phyloP scores from a whole-genome alignment of 257 asterid species.

The Coffea eugenioides region DNA sequence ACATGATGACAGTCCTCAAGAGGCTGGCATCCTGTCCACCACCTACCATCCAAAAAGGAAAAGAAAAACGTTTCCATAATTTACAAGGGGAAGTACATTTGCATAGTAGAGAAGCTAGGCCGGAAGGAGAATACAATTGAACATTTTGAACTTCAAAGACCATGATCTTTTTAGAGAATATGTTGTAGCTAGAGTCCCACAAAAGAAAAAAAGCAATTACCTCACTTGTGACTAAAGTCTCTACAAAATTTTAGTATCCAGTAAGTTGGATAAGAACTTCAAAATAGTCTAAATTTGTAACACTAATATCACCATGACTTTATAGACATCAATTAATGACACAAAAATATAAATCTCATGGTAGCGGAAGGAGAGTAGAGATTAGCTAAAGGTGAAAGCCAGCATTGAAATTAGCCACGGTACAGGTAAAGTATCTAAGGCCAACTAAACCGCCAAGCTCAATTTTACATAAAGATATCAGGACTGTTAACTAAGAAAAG shows the following conservation, averaged over 20 bases:
- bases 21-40: not conserved
- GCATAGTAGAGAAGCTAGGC: not conserved
- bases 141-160: not conserved
- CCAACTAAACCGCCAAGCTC: not conserved
- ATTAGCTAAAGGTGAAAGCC: not conserved
- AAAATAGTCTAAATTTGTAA: not conserved
- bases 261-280: not conserved
- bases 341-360: not conserved
- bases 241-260: not conserved
- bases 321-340: not conserved
- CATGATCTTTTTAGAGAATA: not conserved
- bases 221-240: not conserved
- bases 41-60: not conserved
- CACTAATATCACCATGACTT: not conserved
- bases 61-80: not conserved
- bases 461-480: not conserved
- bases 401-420: not conserved
- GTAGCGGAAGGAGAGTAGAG: not conserved
- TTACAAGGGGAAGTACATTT: not conserved
- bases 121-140: not conserved
- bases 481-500: not conserved
- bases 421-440: not conserved
- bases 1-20: not conserved
- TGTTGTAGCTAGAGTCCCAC: not conserved
- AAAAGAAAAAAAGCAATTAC: not conserved